Evolutionary conservation across 441 rosid genomes (phyloP).

Genomic region (Brassica hybrid): DNA sequence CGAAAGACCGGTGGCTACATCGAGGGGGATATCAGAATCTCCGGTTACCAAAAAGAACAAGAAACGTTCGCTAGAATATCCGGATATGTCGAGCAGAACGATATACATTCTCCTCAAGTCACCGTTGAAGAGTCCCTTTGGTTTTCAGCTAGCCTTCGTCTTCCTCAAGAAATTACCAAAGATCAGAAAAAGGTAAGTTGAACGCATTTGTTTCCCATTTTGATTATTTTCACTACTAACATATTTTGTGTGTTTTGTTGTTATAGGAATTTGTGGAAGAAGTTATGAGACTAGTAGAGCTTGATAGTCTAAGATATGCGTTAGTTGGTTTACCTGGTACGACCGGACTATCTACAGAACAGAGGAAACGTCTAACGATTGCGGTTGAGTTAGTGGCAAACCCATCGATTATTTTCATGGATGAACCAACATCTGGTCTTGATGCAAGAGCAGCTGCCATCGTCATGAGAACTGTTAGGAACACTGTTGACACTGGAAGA

Average conservation of each 20-base stretch:
- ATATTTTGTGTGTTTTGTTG: constrained; percentile 17
- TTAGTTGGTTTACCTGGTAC: constrained; percentile 90
- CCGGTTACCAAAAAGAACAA: constrained; percentile 85
- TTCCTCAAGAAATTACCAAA: constrained; percentile 80
- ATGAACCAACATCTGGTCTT: constrained; percentile 98
- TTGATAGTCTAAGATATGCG: constrained; percentile 70
- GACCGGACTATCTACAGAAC: constrained; percentile 90
- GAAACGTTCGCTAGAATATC: constrained; percentile 86
- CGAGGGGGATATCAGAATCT: constrained; percentile 86
- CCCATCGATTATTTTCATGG: constrained; percentile 96
- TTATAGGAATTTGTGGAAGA: constrained; percentile 89
- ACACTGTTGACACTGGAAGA: constrained; percentile 97
- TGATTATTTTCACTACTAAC: background rate
- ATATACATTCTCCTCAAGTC: constrained; percentile 97
- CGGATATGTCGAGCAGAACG: constrained; percentile 96
- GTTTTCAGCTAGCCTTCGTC: constrained; percentile 88
- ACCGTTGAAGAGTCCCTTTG: constrained; percentile 91
- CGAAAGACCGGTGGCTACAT: constrained; percentile 92
- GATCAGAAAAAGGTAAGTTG: constrained; percentile 61
- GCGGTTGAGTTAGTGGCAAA: constrained; percentile 98
- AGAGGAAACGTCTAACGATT: constrained; percentile 89
- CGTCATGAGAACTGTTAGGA: constrained; percentile 96
- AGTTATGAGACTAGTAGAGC: constrained; percentile 94
- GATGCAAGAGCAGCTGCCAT: constrained; percentile 99
- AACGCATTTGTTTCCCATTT: constrained; percentile 8